Evolutionary conservation across 2,329 filamentous ascomycete species (phyloP).

Genomic region (Herpotrichia juniperi): DNA sequence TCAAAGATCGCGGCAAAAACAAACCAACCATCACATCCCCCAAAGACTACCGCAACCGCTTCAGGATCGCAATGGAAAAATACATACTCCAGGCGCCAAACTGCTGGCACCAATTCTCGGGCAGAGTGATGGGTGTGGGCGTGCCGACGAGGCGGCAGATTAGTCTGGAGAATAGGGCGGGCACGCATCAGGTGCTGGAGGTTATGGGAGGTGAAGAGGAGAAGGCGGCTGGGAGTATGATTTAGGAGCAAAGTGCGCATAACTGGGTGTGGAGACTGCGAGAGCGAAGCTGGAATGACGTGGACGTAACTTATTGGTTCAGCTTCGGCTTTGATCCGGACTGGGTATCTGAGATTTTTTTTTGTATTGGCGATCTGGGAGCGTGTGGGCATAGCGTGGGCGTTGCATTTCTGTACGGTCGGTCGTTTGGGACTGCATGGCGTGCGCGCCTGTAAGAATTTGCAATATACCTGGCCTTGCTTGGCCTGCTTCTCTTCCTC

Average conservation of each 20-base stretch:
- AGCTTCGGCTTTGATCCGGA: background rate
- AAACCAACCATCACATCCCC: conserved; percentile 95
- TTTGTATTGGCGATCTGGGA: too few relatives aligned
- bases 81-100: conserved; percentile 78
- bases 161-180: conserved; percentile 10
- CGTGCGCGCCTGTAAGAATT: too few relatives aligned
- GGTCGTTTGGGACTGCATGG: too few relatives aligned
- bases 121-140: conserved; percentile 23
- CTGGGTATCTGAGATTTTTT: background rate
- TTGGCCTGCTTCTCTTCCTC: too few relatives aligned
- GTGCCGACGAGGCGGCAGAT: conserved; percentile 16
- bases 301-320: background rate
- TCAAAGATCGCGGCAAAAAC: conserved; percentile 91
- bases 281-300: background rate
- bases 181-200: conserved; percentile 14
- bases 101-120: conserved; percentile 73
- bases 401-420: background rate
- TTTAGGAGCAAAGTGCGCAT: conserved; percentile 9
- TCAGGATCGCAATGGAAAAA: conserved; percentile 95
- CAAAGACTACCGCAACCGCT: conserved; percentile 95
- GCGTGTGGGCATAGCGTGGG: background rate
- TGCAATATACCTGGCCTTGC: too few relatives aligned
- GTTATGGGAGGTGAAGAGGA: conserved; percentile 18
- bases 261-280: conserved; percentile 3
- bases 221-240: conserved; percentile 16